Conservation (phyloP, 2,329 filamentous ascomycete species). For the Pseudogymnoascus sp. region DNA sequence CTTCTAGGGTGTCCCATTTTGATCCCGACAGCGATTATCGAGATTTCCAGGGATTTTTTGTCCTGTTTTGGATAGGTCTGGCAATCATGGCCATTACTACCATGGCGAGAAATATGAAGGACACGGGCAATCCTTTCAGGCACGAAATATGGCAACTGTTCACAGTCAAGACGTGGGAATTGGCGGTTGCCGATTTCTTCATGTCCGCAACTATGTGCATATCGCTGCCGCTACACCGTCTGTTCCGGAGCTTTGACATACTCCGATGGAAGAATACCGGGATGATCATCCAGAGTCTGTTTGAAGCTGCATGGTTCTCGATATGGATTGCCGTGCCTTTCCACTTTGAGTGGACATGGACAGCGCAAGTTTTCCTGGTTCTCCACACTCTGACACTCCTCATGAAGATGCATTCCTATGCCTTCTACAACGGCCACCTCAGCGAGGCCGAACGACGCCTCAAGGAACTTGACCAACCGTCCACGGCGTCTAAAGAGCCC, state of each 20-base stretch:
- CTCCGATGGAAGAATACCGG: constrained; percentile 70
- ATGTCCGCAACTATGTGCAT: constrained; percentile 75
- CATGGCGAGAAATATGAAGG: constrained; percentile 87
- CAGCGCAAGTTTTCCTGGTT: constrained; percentile 88
- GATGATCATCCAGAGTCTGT: constrained; percentile 74
- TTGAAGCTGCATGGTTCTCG: constrained; percentile 68
- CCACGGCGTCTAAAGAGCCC: constrained; percentile 58
- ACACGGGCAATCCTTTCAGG: constrained; percentile 79
- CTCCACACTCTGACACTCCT: constrained; percentile 84
- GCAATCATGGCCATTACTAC: constrained; percentile 95
- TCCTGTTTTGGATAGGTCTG: constrained; percentile 94
- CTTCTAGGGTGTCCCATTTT: constrained; percentile 87
- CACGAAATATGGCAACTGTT: constrained; percentile 84
- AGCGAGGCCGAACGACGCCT: constrained; percentile 79
- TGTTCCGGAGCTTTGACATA: constrained; percentile 48
- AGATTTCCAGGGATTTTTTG: constrained; percentile 96
- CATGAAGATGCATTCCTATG: constrained; percentile 99
- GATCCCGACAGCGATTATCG: constrained; percentile 85
- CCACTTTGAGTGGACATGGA: constrained; percentile 86
- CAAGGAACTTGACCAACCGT: constrained; percentile 67
- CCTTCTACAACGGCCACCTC: constrained; percentile 95
- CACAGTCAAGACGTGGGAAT: constrained; percentile 78
- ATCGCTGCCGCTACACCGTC: constrained; percentile 63
- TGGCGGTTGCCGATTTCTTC: constrained; percentile 71
- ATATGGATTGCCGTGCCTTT: constrained; percentile 86